A percentile compares a stretch with the other conserved stretches of the same genome.
These are phyloP conservation scores for Alternaria sp. DNA, from an alignment of 2,329 filamentous ascomycete genomes.

Conservation along the genomic window DNA sequence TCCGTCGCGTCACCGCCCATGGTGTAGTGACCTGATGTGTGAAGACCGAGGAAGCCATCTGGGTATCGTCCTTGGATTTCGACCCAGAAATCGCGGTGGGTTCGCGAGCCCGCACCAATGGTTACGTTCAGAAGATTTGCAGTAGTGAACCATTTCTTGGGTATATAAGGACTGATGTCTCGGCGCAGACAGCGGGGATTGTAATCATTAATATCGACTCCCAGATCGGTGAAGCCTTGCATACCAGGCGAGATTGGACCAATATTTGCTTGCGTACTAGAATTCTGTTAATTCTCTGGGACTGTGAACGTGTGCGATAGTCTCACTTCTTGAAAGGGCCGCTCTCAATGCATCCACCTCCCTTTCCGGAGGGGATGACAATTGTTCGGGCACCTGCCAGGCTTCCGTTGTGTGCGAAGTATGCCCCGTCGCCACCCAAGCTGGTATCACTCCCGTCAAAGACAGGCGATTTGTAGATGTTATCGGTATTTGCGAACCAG, in stretches of 20 bases:
- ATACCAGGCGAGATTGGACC: conserved; percentile 9
- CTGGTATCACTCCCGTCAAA: conserved; percentile 12
- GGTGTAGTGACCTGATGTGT: conserved; percentile 9
- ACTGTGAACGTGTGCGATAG: background rate
- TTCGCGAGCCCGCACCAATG: background rate
- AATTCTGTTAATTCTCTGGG: background rate
- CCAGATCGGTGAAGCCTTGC: conserved; percentile 11
- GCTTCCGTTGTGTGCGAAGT: conserved; percentile 11
- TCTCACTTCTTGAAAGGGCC: conserved; percentile 14
- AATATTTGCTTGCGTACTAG: conserved; percentile 4
- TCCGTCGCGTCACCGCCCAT: background rate
- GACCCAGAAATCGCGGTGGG: conserved; percentile 8
- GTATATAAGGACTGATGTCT: conserved; percentile 9
- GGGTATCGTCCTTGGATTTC: conserved; percentile 13
- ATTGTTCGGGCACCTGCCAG: conserved; percentile 6
- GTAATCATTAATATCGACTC: conserved; percentile 1
- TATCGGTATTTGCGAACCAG: conserved; percentile 9
- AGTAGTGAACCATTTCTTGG: conserved; percentile 10
- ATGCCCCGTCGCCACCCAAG: conserved; percentile 11
- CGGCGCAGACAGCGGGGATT: conserved; percentile 9
- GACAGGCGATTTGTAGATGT: conserved; percentile 6
- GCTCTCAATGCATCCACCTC: conserved; percentile 9
- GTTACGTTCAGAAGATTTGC: conserved; percentile 9
- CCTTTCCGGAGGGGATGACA: conserved; percentile 7
- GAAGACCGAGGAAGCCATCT: conserved; percentile 8